Base-by-base conservation (phyloP, 2,329 filamentous ascomycete genomes). In the Colletotrichum sp. region DNA sequence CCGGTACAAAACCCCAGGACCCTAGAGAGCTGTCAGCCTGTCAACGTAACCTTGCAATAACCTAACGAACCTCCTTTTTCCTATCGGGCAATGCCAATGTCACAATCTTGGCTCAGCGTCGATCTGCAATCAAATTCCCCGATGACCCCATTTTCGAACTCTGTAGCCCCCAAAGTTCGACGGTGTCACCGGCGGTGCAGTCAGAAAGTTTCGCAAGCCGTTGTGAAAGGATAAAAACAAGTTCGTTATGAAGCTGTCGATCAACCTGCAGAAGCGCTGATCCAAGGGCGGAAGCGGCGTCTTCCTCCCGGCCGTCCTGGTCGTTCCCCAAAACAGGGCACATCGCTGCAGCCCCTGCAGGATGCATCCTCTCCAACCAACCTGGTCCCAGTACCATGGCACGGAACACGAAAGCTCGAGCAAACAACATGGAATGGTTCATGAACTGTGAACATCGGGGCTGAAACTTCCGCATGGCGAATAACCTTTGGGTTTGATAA, bases 71-170 rank as follows among this genome's bases (percentile, higher is more conserved):
- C 57, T 44, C 67, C 55, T 63, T 70, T 63, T 34, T 63, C 36
- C n/a, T 18, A 63, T 63, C 26, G 36, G 24, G 34, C 18, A 63
- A 52, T 52, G 34, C 68, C 34, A 70, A 62, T 32, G 28, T 55
- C 34, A 70, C 10, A 63, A 71, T 65, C 69, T 64, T 57, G 60
- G 68, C 12, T 6, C 39, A 34, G 55, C 34, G 59, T 26, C 60
- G 70, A 76, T 76, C 73, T 73, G 44, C 63, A 69, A 55, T 26
- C 21, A 59, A 65, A 73, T 64, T 76, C 69, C 57, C 69, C 73
- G 64, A 64, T 28, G 64, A 13, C 57, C 44, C 63, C 44, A 36
- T 57, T 57, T 73, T 60, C 28, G 26, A 49, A 49, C 57, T 63
- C 10, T 49, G 28, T 12, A n/a, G 30, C 13, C 32, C 57, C 49